phyloP scores from a whole-genome alignment of 768 basidiomycete genomes.

The Leccinum variicolor region DNA sequence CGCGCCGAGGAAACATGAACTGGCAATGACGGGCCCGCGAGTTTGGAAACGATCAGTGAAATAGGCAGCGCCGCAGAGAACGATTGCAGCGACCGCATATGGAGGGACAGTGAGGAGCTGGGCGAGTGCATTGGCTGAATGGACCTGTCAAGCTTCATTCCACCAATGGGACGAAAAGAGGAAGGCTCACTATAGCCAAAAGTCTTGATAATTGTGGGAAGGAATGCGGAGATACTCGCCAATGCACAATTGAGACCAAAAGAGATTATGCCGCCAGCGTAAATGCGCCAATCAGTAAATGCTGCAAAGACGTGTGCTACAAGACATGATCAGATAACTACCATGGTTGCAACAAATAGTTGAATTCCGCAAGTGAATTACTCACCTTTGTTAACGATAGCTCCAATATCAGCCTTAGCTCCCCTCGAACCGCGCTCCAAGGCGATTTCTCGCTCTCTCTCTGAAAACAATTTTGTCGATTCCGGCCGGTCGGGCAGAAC shows the following conservation, averaged over 20 bases:
- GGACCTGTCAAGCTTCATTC: neutral
- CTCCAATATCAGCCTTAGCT: slow-evolving; percentile 62
- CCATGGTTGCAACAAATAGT: neutral
- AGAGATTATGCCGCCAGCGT: slow-evolving; percentile 68
- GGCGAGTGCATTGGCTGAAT: slow-evolving; percentile 31
- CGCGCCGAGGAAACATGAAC: slow-evolving; percentile 28
- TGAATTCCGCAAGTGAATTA: neutral
- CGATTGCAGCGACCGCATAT: slow-evolving; percentile 65
- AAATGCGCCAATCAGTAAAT: slow-evolving; percentile 69
- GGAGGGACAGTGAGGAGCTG: slow-evolving; percentile 82
- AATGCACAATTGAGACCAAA: slow-evolving; percentile 75
- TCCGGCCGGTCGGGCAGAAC: slow-evolving; percentile 72
- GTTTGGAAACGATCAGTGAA: slow-evolving; percentile 64
- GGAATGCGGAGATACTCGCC: slow-evolving; percentile 75
- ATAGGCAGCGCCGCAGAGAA: slow-evolving; percentile 58
- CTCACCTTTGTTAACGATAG: slow-evolving; percentile 59
- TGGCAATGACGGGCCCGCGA: slow-evolving; percentile 42
- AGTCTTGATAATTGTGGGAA: slow-evolving; percentile 77
- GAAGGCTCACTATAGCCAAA: slow-evolving; percentile 62
- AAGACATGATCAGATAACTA: slow-evolving; percentile 1
- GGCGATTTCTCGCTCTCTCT: slow-evolving; percentile 54
- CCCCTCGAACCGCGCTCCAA: slow-evolving; percentile 65
- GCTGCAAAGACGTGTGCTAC: slow-evolving; percentile 62
- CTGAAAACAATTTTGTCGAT: slow-evolving; percentile 54
- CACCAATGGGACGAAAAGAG: neutral